phyloP scores from a whole-genome alignment of 345 rosid species.

The Cardamine resedifolia region DNA sequence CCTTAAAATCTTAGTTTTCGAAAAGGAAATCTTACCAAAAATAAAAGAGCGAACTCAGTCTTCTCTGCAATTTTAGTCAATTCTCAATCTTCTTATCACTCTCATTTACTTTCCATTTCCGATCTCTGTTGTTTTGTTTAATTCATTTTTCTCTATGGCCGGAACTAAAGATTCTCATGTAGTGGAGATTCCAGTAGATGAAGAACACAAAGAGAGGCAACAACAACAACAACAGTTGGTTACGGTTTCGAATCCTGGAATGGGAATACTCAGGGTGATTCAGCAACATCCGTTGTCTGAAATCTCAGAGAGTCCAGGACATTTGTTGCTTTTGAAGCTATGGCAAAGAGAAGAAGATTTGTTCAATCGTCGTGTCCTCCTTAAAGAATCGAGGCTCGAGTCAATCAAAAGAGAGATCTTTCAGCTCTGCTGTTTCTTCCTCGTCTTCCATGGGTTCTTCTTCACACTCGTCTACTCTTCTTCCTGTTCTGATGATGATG shows the following conservation, averaged over 20 bases:
- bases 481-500: constrained; percentile 39
- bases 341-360: constrained; percentile 92
- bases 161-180: constrained; percentile 65
- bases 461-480: constrained; percentile 66
- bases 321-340: constrained; percentile 79
- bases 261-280: constrained; percentile 47
- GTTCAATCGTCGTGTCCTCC: constrained; percentile 48
- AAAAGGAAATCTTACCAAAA: constrained; percentile 15
- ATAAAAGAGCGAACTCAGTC: not conserved
- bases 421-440: constrained; percentile 74
- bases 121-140: too few species aligned
- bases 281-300: constrained; percentile 90
- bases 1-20: constrained; percentile 18
- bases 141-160: constrained; percentile 49
- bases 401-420: constrained; percentile 81
- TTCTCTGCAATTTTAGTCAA: constrained; percentile 24
- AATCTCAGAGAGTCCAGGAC: constrained; percentile 91
- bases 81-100: constrained; percentile 23
- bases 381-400: constrained; percentile 67
- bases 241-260: constrained; percentile 33
- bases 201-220: constrained; percentile 59
- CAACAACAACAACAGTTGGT: constrained; percentile 37
- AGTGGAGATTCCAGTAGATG: constrained; percentile 80
- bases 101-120: constrained; percentile 21
- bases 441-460: constrained; percentile 69